Evolutionary conservation across 1,284 basidiomycete genomes (phyloP), one percentile per base, ranked within the genome.

Genomic region (Termitomyces sp.): DNA sequence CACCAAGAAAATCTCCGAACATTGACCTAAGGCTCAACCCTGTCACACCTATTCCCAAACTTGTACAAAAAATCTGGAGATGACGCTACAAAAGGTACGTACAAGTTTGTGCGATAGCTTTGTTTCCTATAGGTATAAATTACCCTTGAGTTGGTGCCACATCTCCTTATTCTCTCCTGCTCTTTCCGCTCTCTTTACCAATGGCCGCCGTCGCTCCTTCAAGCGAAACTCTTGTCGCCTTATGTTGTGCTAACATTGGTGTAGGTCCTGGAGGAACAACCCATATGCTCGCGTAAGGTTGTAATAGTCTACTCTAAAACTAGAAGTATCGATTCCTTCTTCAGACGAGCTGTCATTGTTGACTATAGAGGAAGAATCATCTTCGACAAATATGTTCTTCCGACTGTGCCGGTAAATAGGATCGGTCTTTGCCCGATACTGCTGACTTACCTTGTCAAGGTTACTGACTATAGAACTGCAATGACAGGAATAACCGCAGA

Each of bases 251-350:
- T 42, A 81, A 81, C 58, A 82, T 88, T n/a, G 86, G 86, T n/a
- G 83, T 86, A 42, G 85, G 85, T 36, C 83, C 84, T 28, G 86
- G 87, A 3, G 87, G 87, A 7, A 85, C 83, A 21, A 90, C 88
- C 1, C 79, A 81, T 30, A 86, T 90, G 83, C 74, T 90, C 34
- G 88, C 86, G 88, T 90, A 70, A 58, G 82, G 74, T 15, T 50
- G 44, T 48, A 45, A 46, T 43, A 53, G 28, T 58, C 51, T 28
- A 52, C 34, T 42, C 33, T 51, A 13, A 38, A 39, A 55, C 8
- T 42, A 52, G 15, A 31, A 34, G 49, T 52, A 60, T 55, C 64
- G 59, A 62, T 58, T 49, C 52, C 34, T 9, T 50, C 50, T 64
- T 58, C 58, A 86, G 86, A 36, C 80, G 81, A 39, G 80, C 85